Evolutionary conservation across 1,284 basidiomycete species (phyloP).

Genomic region (Boletus subluridellus): DNA sequence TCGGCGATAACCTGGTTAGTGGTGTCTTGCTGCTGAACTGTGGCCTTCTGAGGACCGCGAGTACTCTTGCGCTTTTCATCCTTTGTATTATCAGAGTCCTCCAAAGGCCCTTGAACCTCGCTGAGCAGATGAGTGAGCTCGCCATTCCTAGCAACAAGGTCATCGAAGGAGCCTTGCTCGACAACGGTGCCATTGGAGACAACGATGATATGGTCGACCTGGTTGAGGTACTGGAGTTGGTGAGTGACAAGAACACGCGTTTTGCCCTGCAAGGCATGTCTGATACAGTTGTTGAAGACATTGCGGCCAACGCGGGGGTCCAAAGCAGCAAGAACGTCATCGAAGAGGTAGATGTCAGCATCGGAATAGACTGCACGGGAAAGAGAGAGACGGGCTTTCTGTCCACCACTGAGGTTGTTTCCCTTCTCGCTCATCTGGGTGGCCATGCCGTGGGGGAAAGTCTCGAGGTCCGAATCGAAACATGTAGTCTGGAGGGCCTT

Average conservation of each 20-base stretch:
- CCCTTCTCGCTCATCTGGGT: constrained; percentile 61
- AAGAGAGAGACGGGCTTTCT: constrained; percentile 58
- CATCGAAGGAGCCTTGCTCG: constrained; percentile 42
- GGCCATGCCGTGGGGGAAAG: constrained; percentile 60
- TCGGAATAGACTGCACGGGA: constrained; percentile 58
- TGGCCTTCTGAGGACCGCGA: constrained; percentile 6
- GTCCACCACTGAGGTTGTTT: constrained; percentile 44
- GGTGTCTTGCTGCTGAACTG: constrained; percentile 11
- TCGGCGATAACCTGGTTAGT: constrained; percentile 49
- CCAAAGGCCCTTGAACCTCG: constrained; percentile 34
- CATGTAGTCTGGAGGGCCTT: constrained; percentile 29
- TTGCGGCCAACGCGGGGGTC: constrained; percentile 60
- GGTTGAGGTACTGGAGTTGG: constrained; percentile 53
- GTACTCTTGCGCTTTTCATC: constrained; percentile 25
- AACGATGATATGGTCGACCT: constrained; percentile 56
- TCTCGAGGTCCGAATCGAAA: constrained; percentile 43
- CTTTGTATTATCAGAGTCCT: constrained; percentile 33
- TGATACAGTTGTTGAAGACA: constrained; percentile 61
- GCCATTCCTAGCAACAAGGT: constrained; percentile 37
- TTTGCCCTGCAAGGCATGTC: constrained; percentile 42
- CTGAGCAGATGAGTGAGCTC: constrained; percentile 37
- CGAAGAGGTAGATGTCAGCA: constrained; percentile 50
- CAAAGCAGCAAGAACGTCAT: constrained; percentile 46
- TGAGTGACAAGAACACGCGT: constrained; percentile 64
- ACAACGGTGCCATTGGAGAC: constrained; percentile 42